Evolutionary conservation across 176 grass and related monocot genomes (phyloP).

Genomic region (Juncus effusus): DNA sequence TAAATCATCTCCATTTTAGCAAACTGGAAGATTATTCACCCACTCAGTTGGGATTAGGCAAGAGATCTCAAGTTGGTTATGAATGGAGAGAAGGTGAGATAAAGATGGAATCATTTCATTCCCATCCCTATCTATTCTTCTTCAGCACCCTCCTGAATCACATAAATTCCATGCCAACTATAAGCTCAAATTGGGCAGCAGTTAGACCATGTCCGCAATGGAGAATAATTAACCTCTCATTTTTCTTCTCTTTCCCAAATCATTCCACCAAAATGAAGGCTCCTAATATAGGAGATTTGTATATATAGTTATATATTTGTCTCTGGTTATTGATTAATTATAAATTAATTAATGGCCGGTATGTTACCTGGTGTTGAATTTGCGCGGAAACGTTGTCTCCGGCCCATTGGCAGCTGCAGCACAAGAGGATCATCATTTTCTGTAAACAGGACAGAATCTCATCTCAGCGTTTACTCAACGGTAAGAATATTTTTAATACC

Average conservation of each 20-base stretch:
- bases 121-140: slow-evolving; percentile 19
- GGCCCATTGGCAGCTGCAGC: slow-evolving; percentile 30
- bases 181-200: slow-evolving; percentile 14
- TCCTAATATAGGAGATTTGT: not conserved
- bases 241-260: not conserved
- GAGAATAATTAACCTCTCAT: not conserved
- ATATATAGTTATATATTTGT: not conserved
- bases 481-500: slow-evolving; percentile 5
- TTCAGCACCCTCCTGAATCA: slow-evolving; percentile 12
- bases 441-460: slow-evolving; percentile 37
- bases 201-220: slow-evolving; percentile 16
- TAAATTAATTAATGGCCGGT: slow-evolving; percentile 46
- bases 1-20: not conserved
- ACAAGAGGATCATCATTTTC: slow-evolving; percentile 47
- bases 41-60: not conserved
- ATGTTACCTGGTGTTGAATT: slow-evolving; percentile 81
- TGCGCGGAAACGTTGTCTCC: slow-evolving; percentile 53
- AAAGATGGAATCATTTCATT: not conserved
- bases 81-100: not conserved
- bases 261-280: slow-evolving; percentile 15
- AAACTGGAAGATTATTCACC: not conserved
- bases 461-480: slow-evolving; percentile 21
- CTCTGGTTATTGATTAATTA: not conserved
- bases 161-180: slow-evolving; percentile 23
- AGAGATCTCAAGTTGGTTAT: not conserved